Conservation (phyloP, 75 land plant species). For the Sequoia sempervirens region DNA sequence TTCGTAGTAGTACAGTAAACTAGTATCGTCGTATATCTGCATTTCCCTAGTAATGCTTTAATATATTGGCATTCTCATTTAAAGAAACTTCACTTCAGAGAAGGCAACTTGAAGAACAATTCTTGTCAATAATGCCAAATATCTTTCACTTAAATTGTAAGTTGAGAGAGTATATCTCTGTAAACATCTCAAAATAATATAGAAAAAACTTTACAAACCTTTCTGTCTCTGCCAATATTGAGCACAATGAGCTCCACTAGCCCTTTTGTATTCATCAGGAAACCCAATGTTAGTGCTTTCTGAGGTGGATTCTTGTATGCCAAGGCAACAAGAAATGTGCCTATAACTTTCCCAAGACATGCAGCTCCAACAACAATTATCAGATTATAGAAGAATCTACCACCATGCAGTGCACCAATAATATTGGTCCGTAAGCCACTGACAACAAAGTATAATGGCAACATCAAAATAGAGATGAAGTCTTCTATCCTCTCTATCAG, state of each 20-base stretch:
- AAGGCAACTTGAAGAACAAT: too few species aligned
- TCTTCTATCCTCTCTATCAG: conserved; percentile 62
- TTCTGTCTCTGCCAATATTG: conserved; percentile 63
- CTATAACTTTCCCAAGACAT: conserved; percentile 53
- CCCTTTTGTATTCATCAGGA: conserved; percentile 76
- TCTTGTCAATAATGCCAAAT: too few species aligned
- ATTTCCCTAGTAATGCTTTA: too few species aligned
- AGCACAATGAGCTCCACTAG: conserved; percentile 74
- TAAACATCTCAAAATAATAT: too few species aligned
- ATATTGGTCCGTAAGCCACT: conserved; percentile 66
- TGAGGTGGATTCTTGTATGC: conserved; percentile 17
- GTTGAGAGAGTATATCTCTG: too few species aligned
- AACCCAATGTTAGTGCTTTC: conserved; percentile 43
- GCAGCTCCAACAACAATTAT: conserved; percentile 37
- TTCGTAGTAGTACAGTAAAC: too few species aligned
- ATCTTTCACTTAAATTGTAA: background rate
- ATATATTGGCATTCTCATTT: too few species aligned
- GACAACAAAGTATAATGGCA: conserved; percentile 37
- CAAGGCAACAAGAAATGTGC: conserved; percentile 38
- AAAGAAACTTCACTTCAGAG: too few species aligned
- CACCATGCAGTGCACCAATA: conserved; percentile 30
- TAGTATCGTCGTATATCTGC: too few species aligned
- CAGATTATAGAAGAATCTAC: conserved; percentile 42
- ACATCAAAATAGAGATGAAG: conserved; percentile 26
- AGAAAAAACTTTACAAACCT: conserved; percentile 15